Percentiles rank a stretch among this genome's conserved stretches.
phyloP scores from a whole-genome alignment of 768 basidiomycete species.

The Mycena chlorophos region DNA sequence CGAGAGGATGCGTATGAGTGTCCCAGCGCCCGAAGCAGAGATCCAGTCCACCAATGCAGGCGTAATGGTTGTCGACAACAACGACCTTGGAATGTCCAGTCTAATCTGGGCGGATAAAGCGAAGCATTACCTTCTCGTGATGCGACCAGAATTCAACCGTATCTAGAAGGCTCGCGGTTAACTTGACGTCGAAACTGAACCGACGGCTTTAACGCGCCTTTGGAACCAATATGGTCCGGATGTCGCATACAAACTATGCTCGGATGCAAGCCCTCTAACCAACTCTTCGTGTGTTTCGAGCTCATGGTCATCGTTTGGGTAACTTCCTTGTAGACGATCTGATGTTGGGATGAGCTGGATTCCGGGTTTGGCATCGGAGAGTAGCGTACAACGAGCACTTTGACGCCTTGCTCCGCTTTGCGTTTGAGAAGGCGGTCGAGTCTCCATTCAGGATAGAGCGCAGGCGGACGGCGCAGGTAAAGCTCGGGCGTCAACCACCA shows the following conservation, averaged over 20 bases:
- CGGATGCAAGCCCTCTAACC: constrained; percentile 78
- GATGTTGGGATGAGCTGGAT: no score
- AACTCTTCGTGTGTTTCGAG: constrained; percentile 85
- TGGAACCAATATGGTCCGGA: constrained; percentile 85
- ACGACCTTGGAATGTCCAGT: no score
- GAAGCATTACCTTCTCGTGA: constrained; percentile 94
- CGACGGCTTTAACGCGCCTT: constrained; percentile 43
- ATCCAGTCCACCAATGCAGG: constrained; percentile 92
- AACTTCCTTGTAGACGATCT: constrained; percentile 96
- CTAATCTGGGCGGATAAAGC: no score
- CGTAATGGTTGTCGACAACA: constrained; percentile 82
- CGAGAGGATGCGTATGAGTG: constrained; percentile 83
- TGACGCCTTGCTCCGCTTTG: constrained; percentile 92
- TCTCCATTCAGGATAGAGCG: constrained; percentile 81
- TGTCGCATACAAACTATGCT: constrained; percentile 90
- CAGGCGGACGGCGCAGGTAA: constrained; percentile 90
- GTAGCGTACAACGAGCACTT: constrained; percentile 84
- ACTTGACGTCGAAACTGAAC: not conserved
- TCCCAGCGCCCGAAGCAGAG: constrained; percentile 98
- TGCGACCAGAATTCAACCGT: constrained; percentile 87
- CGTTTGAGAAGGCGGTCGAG: constrained; percentile 81
- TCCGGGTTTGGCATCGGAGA: no score
- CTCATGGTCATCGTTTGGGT: constrained; percentile 90
- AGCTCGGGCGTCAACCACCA: constrained; percentile 97
- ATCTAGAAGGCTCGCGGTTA: constrained; percentile 44